A percentile compares a stretch with the other conserved stretches of the same genome.
Evolutionary conservation across 2,329 filamentous ascomycete species (phyloP).

Genomic region (Scolecobasidium constrictum): DNA sequence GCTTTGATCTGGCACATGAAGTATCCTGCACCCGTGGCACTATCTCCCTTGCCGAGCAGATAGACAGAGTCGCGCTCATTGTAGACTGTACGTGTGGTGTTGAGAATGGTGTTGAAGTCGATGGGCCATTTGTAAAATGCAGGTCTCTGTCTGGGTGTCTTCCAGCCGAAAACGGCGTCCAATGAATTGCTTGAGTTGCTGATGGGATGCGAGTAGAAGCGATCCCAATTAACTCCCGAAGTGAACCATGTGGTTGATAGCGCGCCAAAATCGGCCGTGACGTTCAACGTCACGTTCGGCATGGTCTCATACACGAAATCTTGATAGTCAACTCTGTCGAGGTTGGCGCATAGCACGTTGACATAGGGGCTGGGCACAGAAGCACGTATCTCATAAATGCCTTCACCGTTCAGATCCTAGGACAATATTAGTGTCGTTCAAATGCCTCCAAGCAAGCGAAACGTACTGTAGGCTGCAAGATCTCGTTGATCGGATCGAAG

Average conservation of each 20-base stretch:
- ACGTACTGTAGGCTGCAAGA: conserved; percentile 54
- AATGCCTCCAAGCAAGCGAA: neutral
- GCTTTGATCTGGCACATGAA: conserved; percentile 58
- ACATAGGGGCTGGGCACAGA: conserved; percentile 59
- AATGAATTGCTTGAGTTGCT: conserved; percentile 44
- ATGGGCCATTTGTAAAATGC: conserved; percentile 41
- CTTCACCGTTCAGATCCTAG: conserved; percentile 46
- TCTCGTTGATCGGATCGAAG: conserved; percentile 47
- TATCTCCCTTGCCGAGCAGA: conserved; percentile 44
- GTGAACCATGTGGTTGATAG: conserved; percentile 2
- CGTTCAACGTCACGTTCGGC: conserved; percentile 4
- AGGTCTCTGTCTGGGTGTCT: conserved; percentile 20
- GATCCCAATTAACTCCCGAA: conserved; percentile 8
- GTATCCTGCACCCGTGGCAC: conserved; percentile 34
- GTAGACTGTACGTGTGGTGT: conserved; percentile 19
- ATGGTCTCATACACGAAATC: conserved; percentile 50
- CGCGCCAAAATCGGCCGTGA: conserved; percentile 3
- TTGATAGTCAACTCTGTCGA: conserved; percentile 46
- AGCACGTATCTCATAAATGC: conserved; percentile 56
- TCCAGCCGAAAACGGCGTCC: conserved; percentile 63
- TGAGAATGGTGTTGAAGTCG: conserved; percentile 53
- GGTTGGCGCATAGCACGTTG: conserved; percentile 63
- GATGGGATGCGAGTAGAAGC: conserved; percentile 25
- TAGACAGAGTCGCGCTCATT: conserved; percentile 49
- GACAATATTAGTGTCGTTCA: neutral